Percentiles rank a stretch among this genome's conserved stretches.
Conservation (phyloP, 768 basidiomycete species). For the Suillus alpinus region DNA sequence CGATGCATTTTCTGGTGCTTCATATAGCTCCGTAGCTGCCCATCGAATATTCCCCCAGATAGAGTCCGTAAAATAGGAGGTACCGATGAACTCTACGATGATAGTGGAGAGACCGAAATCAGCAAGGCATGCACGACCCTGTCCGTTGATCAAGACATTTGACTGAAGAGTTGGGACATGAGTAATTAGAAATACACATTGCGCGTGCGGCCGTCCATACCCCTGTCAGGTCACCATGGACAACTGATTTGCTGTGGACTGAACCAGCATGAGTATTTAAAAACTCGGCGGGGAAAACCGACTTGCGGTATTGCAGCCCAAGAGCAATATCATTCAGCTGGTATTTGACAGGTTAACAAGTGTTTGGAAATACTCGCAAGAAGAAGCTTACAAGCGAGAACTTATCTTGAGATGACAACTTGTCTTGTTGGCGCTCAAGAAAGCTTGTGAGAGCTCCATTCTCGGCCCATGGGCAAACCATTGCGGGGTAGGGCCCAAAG, state of each 20-base stretch:
- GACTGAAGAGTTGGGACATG: slow-evolving; percentile 9
- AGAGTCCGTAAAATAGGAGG: slow-evolving; percentile 30
- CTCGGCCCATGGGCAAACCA: slow-evolving; percentile 21
- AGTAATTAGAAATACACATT: neutral
- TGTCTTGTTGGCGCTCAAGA: slow-evolving; percentile 5
- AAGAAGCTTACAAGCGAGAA: slow-evolving; percentile 15
- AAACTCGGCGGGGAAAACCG: neutral
- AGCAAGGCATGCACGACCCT: slow-evolving; percentile 40
- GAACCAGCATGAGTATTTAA: neutral
- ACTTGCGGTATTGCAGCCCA: neutral
- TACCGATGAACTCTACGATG: slow-evolving; percentile 22
- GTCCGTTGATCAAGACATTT: slow-evolving; percentile 43
- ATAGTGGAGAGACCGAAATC: slow-evolving; percentile 44
- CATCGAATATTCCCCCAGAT: slow-evolving; percentile 41
- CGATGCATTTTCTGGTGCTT: neutral
- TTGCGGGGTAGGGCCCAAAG: slow-evolving; percentile 19
- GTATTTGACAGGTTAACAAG: neutral
- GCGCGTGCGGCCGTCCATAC: neutral
- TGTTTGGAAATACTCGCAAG: neutral
- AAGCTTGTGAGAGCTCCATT: slow-evolving; percentile 15
- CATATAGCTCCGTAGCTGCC: slow-evolving; percentile 36
- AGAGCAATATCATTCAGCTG: neutral
- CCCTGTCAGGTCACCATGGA: slow-evolving; percentile 8
- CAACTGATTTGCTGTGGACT: slow-evolving; percentile 4
- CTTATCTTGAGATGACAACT: slow-evolving; percentile 7